Conservation (phyloP, 768 basidiomycete genomes). For the Auriscalpium orientale region DNA sequence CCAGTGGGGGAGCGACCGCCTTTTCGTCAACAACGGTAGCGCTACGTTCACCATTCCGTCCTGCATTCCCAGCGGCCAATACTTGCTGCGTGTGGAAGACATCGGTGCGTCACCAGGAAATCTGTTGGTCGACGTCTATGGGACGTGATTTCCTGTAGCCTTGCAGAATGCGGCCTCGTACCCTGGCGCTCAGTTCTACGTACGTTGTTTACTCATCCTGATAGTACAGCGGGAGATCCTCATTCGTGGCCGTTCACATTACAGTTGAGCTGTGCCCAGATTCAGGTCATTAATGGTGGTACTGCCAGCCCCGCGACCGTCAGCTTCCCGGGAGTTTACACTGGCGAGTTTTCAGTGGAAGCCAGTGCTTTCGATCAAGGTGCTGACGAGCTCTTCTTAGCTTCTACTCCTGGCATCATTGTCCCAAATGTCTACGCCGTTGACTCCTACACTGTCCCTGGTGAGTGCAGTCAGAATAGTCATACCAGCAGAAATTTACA, state of each 20-base stretch:
- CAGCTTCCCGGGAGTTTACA: constrained; percentile 31
- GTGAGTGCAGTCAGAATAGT: background rate
- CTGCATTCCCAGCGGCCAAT: constrained; percentile 20
- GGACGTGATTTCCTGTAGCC: constrained; percentile 20
- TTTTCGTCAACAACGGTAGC: constrained; percentile 42
- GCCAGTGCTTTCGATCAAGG: background rate
- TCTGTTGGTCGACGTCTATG: too few species aligned
- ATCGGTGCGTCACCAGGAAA: constrained; percentile 30
- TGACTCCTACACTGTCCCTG: background rate
- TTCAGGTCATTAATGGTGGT: constrained; percentile 28
- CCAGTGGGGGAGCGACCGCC: constrained; percentile 40
- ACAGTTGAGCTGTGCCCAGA: constrained; percentile 31
- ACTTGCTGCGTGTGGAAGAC: constrained; percentile 32
- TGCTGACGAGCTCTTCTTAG: background rate
- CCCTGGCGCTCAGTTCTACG: constrained; percentile 54
- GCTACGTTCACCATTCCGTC: constrained; percentile 27
- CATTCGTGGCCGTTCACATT: background rate
- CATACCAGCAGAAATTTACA: background rate
- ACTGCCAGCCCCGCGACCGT: constrained; percentile 25
- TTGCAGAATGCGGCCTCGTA: constrained; percentile 37
- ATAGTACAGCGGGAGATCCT: too few species aligned
- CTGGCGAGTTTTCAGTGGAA: constrained; percentile 10
- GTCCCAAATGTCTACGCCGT: background rate
- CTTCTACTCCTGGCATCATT: background rate
- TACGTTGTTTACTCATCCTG: background rate